These are phyloP conservation scores for Parsonsia alboflavescens DNA, from an alignment of 257 asterid genomes.

Conservation along the genomic window DNA sequence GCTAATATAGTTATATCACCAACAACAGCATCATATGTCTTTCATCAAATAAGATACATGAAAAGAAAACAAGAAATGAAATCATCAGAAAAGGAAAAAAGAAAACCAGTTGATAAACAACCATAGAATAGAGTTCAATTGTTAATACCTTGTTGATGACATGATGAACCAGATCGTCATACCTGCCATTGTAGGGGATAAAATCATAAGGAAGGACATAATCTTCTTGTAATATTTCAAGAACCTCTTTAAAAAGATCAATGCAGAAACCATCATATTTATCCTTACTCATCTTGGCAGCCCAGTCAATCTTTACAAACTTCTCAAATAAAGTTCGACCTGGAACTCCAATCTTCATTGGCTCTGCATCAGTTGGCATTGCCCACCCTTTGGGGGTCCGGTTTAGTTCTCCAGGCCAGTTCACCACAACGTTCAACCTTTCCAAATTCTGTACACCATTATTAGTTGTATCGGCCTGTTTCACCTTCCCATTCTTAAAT, in stretches of 20 bases:
- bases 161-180: constrained; percentile 19
- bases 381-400: constrained; percentile 45
- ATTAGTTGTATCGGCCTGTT: background rate
- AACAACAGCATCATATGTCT: constrained; percentile 26
- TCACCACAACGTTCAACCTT: constrained; percentile 7
- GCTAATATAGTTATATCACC: constrained; percentile 34
- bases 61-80: background rate
- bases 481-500: constrained; percentile 11
- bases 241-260: constrained; percentile 22
- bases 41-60: background rate
- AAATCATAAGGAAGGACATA: constrained; percentile 28
- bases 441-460: constrained; percentile 7
- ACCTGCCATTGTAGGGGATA: constrained; percentile 21
- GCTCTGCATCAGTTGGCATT: constrained; percentile 32
- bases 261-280: constrained; percentile 36
- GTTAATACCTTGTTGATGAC: constrained; percentile 30
- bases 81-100: background rate
- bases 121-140: no score
- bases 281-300: background rate
- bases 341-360: constrained; percentile 39
- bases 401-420: constrained; percentile 41
- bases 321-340: constrained; percentile 17
- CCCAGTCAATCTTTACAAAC: constrained; percentile 26
- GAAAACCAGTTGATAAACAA: no score
- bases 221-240: constrained; percentile 19